A percentile compares a stretch with the other conserved stretches of the same genome.
Evolutionary conservation across 352 stramenopile genomes (phyloP).

Genomic region (Globisporangium yorkense): DNA sequence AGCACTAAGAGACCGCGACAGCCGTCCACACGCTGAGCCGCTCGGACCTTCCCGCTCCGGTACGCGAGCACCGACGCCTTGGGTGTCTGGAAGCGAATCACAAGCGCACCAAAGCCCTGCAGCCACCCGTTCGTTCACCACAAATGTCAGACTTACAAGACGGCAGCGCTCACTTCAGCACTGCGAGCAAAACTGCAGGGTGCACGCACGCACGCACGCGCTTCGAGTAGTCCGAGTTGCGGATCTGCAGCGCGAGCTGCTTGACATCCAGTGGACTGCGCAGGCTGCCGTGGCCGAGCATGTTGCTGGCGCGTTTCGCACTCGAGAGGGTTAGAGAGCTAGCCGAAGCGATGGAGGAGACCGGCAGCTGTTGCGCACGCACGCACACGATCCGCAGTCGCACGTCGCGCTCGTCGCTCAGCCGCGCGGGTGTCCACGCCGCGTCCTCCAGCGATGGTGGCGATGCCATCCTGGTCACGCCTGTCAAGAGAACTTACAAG

Average conservation of each 20-base stretch:
- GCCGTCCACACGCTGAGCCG: no score
- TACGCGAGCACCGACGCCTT: conserved; percentile 57
- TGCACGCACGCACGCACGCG: conserved; percentile 20
- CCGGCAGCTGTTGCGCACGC: neutral
- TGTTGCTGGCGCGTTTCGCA: conserved; percentile 29
- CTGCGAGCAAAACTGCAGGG: no score
- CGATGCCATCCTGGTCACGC: no score
- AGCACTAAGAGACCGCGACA: no score
- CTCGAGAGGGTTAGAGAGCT: neutral
- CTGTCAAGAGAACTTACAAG: no score
- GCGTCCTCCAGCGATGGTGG: neutral
- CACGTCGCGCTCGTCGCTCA: conserved; percentile 41
- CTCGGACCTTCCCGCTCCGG: conserved; percentile 51
- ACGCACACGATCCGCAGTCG: conserved; percentile 52
- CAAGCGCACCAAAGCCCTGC: conserved; percentile 57
- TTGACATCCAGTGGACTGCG: conserved; percentile 48
- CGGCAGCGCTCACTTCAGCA: neutral
- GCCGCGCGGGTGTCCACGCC: conserved; percentile 31
- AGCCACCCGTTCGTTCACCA: neutral
- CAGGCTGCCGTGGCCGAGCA: conserved; percentile 57
- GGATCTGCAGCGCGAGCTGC: conserved; percentile 55
- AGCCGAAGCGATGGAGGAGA: neutral
- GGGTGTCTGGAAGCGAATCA: conserved; percentile 57
- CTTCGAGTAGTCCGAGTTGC: conserved; percentile 64
- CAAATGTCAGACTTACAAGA: neutral